These are phyloP conservation scores for Cladosporium sp. DNA, from an alignment of 2,329 filamentous ascomycete genomes.

Conservation along the genomic window DNA sequence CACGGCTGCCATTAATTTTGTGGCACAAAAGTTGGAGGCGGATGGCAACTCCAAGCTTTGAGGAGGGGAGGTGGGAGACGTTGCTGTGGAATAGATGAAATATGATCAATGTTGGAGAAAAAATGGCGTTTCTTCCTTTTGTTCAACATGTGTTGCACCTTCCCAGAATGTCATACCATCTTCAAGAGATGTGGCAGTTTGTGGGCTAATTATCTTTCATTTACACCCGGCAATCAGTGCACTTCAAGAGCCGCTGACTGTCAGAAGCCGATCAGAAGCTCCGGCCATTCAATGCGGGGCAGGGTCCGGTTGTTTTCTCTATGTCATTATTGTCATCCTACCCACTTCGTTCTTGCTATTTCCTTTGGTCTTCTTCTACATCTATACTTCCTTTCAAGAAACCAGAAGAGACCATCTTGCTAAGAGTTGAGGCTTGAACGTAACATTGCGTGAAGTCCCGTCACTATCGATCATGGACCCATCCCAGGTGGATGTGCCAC, in stretches of 20 bases:
- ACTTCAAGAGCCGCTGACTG: neutral
- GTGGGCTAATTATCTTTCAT: no score
- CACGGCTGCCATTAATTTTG: conserved; percentile 41
- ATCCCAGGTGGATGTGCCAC: conserved; percentile 41
- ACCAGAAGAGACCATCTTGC: no score
- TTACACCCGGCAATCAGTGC: neutral
- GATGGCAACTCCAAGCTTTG: conserved; percentile 8
- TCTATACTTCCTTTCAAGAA: neutral
- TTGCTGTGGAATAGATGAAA: no score
- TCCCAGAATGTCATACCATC: no score
- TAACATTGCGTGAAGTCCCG: neutral
- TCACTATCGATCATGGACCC: conserved; percentile 36
- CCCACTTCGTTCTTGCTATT: neutral
- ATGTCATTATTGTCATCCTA: neutral
- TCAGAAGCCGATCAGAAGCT: conserved; percentile 5
- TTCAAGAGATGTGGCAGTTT: no score
- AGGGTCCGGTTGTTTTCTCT: neutral
- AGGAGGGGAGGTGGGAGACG: neutral
- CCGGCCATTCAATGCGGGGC: conserved; percentile 6
- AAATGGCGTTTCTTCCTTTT: no score
- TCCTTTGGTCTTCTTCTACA: neutral
- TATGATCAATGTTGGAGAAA: no score
- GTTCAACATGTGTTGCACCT: no score
- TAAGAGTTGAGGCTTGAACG: no score
- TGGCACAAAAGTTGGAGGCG: conserved; percentile 23